These are phyloP conservation scores for Phytophthora fragariae DNA, from an alignment of 352 stramenopile species.

Conservation along the genomic window DNA sequence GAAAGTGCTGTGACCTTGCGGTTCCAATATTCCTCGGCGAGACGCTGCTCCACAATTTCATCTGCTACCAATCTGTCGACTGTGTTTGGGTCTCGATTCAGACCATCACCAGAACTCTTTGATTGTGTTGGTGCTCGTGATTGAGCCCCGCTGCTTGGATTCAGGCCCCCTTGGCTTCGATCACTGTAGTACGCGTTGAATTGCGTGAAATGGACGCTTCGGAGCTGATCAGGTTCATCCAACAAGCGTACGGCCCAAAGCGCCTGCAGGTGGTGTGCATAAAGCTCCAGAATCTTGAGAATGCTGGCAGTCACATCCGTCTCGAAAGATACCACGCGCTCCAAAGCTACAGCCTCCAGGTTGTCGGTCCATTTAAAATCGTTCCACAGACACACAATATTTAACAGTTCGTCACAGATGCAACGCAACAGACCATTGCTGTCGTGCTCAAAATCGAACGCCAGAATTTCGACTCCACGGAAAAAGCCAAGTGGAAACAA, in stretches of 20 bases:
- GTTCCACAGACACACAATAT: slow-evolving; percentile 81
- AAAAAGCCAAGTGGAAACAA: slow-evolving; percentile 60
- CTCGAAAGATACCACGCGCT: slow-evolving; percentile 71
- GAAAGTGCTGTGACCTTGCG: slow-evolving; percentile 42
- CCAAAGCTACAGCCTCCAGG: slow-evolving; percentile 50
- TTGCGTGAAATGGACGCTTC: slow-evolving; percentile 67
- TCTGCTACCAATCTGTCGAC: slow-evolving; percentile 29
- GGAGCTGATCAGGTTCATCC: slow-evolving; percentile 54
- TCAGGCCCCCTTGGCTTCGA: slow-evolving; percentile 42
- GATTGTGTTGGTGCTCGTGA: background rate
- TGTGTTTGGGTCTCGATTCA: background rate
- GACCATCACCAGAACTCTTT: background rate
- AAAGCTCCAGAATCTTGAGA: slow-evolving; percentile 66
- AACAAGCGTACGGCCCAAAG: slow-evolving; percentile 60
- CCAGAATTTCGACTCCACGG: slow-evolving; percentile 41
- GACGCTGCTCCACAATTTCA: slow-evolving; percentile 40
- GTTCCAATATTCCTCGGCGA: slow-evolving; percentile 54
- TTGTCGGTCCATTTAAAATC: slow-evolving; percentile 81
- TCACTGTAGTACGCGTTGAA: slow-evolving; percentile 81
- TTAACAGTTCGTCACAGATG: slow-evolving; percentile 81
- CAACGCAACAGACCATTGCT: slow-evolving; percentile 59
- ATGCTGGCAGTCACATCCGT: slow-evolving; percentile 64
- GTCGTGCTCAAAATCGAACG: slow-evolving; percentile 78
- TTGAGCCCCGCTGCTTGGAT: slow-evolving; percentile 15
- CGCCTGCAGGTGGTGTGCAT: slow-evolving; percentile 64